Conservation (phyloP, 768 basidiomycete species). For the Kwoniella heveanensis region DNA sequence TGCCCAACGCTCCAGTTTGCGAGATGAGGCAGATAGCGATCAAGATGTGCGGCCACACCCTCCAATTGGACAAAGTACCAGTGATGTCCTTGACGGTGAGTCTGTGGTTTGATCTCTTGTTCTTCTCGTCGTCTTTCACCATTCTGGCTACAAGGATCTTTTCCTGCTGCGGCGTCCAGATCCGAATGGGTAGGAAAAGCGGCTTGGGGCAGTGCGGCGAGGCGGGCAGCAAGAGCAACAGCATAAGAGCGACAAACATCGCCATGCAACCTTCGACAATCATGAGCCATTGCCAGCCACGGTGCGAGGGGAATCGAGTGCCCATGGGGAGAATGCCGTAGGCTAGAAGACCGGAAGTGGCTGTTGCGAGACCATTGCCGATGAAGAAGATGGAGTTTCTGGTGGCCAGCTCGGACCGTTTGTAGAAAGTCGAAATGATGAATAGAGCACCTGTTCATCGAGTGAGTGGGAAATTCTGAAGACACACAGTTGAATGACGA, state of each 20-base stretch:
- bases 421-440: constrained; percentile 44
- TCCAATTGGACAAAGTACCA: constrained; percentile 29
- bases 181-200: constrained; percentile 38
- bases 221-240: constrained; percentile 43
- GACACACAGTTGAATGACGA: too few species aligned
- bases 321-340: constrained; percentile 45
- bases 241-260: constrained; percentile 36
- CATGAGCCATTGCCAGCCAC: constrained; percentile 43
- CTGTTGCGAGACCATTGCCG: constrained; percentile 36
- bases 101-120: constrained; percentile 12
- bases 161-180: constrained; percentile 30
- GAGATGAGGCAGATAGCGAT: constrained; percentile 26
- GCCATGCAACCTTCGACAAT: constrained; percentile 45
- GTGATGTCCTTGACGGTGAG: constrained; percentile 30
- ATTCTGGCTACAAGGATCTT: constrained; percentile 43
- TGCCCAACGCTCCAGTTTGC: constrained; percentile 29
- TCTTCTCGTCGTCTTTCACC: constrained; percentile 37
- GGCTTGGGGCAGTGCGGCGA: constrained; percentile 31
- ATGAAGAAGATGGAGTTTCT: constrained; percentile 48
- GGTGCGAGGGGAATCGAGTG: constrained; percentile 14
- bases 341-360: constrained; percentile 42
- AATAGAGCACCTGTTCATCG: constrained; percentile 30
- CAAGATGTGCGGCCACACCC: constrained; percentile 36
- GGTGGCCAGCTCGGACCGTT: constrained; percentile 41
- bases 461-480: neutral